Base-by-base conservation (phyloP, 108 stramenopile species). In the Cyclotella choctawhatcheeana region DNA sequence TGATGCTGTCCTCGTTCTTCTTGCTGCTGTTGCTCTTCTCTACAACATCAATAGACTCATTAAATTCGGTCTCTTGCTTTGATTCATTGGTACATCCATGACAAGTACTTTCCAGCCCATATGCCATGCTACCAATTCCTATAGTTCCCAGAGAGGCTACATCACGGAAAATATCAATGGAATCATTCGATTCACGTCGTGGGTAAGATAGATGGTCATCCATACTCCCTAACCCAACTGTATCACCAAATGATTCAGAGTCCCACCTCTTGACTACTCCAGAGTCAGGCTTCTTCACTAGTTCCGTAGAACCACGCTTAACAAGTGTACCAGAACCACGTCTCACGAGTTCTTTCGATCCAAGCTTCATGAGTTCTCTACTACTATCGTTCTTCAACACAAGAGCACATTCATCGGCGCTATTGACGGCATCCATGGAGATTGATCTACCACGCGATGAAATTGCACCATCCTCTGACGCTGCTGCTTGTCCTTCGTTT, bases 121-220 rank as follows among this genome's bases (percentile, higher is more conserved):
- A 40, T 40, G 37, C 37, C 37, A 40, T 40, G 12, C 37, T 40
- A 6, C 37, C 37, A 6, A 48, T 17, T n/a, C 47, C 47, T n/a
- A n/a, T n/a, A n/a, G 47, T n/a, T 10, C 47, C 47, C 8, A n/a
- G 4, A n/a, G 47, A n/a, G 18, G 12, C 47, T 4, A n/a, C 4
- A 48, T 48, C 47, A n/a, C 17, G 47, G 18, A 48, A n/a, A n/a
- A 48, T n/a, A n/a, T 48, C 47, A n/a, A 48, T 48, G 16, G 47
- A 48, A n/a, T 48, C 47, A 48, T 48, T 48, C 47, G 47, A 48
- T 48, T 48, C 47, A 40, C 12, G 6, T 6, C 8, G 6, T 6
- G 37, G 8, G 37, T 10, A 10, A 40, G 6, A 12, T 40, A 12
- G 12, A 40, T 40, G 12, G 37, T 40, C 37, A 40, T 40, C 37